Evolutionary conservation across 106 monocot genomes (phyloP).

Genomic region (Phalaenopsis equestris): DNA sequence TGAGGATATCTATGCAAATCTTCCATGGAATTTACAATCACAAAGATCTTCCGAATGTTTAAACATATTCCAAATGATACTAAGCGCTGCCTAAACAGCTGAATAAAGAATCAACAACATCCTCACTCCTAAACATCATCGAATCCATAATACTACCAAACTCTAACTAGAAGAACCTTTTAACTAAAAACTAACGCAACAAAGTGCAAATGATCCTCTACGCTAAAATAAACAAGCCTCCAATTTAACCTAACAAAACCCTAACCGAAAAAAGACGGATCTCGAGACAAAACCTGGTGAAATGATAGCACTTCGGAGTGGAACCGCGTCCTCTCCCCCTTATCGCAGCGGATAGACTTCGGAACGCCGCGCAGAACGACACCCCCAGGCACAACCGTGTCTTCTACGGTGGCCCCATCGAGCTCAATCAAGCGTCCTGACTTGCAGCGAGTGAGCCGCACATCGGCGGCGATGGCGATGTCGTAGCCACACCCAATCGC

Average conservation of each 20-base stretch:
- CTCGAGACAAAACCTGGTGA: slow-evolving; percentile 33
- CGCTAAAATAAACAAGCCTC: too few relatives aligned
- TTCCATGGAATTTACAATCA: too few relatives aligned
- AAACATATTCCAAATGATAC: too few relatives aligned
- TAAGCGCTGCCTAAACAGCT: neutral
- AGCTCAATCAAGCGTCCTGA: slow-evolving; percentile 44
- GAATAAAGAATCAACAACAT: neutral
- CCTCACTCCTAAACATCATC: neutral
- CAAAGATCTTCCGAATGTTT: too few relatives aligned
- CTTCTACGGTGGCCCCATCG: slow-evolving; percentile 11
- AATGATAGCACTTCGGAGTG: slow-evolving; percentile 66
- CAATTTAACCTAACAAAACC: neutral
- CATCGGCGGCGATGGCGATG: slow-evolving; percentile 43
- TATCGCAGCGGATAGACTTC: slow-evolving; percentile 45
- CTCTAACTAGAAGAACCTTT: neutral
- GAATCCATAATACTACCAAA: neutral
- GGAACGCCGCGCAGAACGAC: slow-evolving; percentile 38
- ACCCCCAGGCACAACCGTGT: slow-evolving; percentile 62
- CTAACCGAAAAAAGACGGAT: neutral
- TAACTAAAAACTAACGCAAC: neutral
- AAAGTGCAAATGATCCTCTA: neutral
- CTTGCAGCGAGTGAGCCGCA: slow-evolving; percentile 33
- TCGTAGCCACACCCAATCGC: slow-evolving; percentile 75
- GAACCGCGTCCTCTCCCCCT: slow-evolving; percentile 73
- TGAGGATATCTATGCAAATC: too few relatives aligned